Evolutionary conservation across 1,139 yeast species (phyloP).

Genomic region (Pneumocystis canis): DNA sequence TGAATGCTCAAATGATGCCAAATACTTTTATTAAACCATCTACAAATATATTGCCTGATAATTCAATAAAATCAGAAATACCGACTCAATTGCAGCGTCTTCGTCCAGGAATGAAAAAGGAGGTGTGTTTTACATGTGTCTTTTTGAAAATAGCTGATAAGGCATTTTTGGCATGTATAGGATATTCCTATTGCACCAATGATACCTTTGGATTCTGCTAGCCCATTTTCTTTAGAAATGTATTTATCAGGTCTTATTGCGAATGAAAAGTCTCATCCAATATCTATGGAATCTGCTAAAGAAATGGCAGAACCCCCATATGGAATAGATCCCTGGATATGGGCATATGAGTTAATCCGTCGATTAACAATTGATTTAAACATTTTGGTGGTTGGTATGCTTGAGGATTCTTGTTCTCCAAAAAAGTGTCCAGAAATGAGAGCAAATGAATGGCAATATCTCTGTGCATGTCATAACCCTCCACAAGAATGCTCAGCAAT

Average conservation of each 20-base stretch:
- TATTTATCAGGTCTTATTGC: not conserved
- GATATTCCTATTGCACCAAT: not conserved
- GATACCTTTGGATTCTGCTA: not conserved
- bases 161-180: not conserved
- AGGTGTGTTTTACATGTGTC: not conserved
- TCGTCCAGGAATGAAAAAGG: not conserved
- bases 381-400: not conserved
- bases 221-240: not conserved
- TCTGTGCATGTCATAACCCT: conserved; percentile 3
- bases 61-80: not conserved
- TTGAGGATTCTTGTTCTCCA: conserved; percentile 1
- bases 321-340: not conserved
- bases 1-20: not conserved
- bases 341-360: not conserved
- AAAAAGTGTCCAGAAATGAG: conserved; percentile 4
- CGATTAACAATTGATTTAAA: not conserved
- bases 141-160: not conserved
- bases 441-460: conserved; percentile 2
- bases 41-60: not conserved
- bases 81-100: not conserved
- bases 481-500: conserved; percentile 4
- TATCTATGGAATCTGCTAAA: not conserved
- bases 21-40: not conserved
- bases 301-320: not conserved
- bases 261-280: not conserved